These are phyloP conservation scores for Colletotrichum camelliae DNA, from an alignment of 2,329 filamentous ascomycete genomes.

Conservation along the genomic window DNA sequence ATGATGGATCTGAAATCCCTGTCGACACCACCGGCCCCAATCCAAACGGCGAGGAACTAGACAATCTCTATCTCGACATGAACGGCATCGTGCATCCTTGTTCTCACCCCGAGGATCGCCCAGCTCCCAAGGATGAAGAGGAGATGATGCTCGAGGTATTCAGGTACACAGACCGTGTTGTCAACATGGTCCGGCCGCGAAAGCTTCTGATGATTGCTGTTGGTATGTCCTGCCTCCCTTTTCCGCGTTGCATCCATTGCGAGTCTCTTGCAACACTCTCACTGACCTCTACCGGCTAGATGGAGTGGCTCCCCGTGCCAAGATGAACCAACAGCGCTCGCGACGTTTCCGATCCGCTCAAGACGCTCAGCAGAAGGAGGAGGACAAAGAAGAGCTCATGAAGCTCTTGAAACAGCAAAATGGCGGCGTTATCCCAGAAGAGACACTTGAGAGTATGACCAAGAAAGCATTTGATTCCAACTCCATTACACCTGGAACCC, in stretches of 20 bases:
- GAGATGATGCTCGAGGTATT: conserved; percentile 99
- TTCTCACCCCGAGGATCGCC: conserved; percentile 93
- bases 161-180: conserved; percentile 96
- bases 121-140: conserved; percentile 90
- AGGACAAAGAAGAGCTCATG: conserved; percentile 86
- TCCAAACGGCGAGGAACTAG: conserved; percentile 96
- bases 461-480: conserved; percentile 94
- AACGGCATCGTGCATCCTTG: conserved; percentile 99
- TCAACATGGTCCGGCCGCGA: conserved; percentile 97
- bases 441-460: conserved; percentile 64
- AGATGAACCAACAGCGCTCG: conserved; percentile 99
- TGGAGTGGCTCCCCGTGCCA: conserved; percentile 94
- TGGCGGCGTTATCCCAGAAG: conserved; percentile 66
- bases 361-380: conserved; percentile 92
- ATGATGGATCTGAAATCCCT: conserved; percentile 82
- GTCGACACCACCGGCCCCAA: conserved; percentile 86
- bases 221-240: conserved; percentile 58
- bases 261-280: background rate
- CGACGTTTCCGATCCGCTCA: conserved; percentile 93
- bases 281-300: conserved; percentile 55
- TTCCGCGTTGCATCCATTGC: background rate
- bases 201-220: conserved; percentile 98
- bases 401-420: conserved; percentile 84
- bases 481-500: conserved; percentile 92
- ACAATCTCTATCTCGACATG: conserved; percentile 99